These are phyloP conservation scores for Vaccinium macrocarpon DNA, from an alignment of 148 eudicot species.

Conservation along the genomic window DNA sequence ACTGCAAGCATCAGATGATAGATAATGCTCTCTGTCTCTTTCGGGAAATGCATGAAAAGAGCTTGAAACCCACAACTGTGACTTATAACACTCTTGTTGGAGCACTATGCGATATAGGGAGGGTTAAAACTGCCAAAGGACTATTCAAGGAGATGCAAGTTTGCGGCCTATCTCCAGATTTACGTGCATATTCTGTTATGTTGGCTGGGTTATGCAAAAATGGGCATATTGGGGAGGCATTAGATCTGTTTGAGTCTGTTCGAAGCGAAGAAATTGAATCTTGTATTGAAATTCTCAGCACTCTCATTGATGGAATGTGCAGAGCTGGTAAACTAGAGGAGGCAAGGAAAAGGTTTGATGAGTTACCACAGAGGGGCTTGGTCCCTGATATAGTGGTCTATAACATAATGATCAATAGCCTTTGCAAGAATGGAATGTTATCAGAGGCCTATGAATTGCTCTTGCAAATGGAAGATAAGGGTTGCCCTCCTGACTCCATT, in stretches of 20 bases:
- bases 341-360: constrained; percentile 27
- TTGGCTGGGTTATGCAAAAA: constrained; percentile 39
- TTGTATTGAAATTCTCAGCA: constrained; percentile 22
- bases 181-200: constrained; percentile 23
- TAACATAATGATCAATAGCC: constrained; percentile 17
- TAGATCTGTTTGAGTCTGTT: constrained; percentile 21
- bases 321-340: constrained; percentile 28
- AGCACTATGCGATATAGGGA: constrained; percentile 21
- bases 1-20: constrained; percentile 22
- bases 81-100: constrained; percentile 22
- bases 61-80: constrained; percentile 18
- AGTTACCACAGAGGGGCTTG: constrained; percentile 37
- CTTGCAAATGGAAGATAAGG: constrained; percentile 19
- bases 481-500: constrained; percentile 24
- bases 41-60: constrained; percentile 12
- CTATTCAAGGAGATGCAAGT: constrained; percentile 23
- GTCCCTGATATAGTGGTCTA: constrained; percentile 27
- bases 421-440: constrained; percentile 35
- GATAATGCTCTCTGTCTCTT: constrained; percentile 19
- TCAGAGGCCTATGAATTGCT: constrained; percentile 13
- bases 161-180: constrained; percentile 23
- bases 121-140: constrained; percentile 20
- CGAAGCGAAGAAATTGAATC: constrained; percentile 15
- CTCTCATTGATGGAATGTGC: constrained; percentile 31
- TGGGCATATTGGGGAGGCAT: constrained; percentile 31